Evolutionary conservation across 2,329 filamentous ascomycete genomes (phyloP).

Genomic region (Monosporascus sp.): DNA sequence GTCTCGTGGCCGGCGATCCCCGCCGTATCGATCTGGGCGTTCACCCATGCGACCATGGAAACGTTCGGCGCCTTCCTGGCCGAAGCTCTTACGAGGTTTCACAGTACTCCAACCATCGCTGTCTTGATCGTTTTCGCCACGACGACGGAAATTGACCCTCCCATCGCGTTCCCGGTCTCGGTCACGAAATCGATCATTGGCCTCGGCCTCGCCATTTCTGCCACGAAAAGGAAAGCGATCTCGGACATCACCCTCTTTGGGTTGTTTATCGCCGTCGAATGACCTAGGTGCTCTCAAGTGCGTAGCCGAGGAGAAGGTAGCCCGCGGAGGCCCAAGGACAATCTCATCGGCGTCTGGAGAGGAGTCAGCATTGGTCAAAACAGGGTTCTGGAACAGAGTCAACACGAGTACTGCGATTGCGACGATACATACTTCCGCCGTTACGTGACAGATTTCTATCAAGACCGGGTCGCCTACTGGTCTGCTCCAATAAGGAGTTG

Average conservation of each 20-base stretch:
- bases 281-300: slow-evolving; percentile 44
- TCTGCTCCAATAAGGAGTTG: slow-evolving; percentile 40
- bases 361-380: slow-evolving; percentile 23
- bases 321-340: slow-evolving; percentile 78
- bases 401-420: not conserved
- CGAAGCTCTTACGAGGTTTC: slow-evolving; percentile 69
- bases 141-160: slow-evolving; percentile 45
- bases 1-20: slow-evolving; percentile 36
- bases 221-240: slow-evolving; percentile 58
- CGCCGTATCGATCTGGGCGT: slow-evolving; percentile 36
- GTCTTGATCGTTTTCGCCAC: slow-evolving; percentile 53
- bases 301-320: slow-evolving; percentile 74
- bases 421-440: slow-evolving; percentile 45
- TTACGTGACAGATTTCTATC: slow-evolving; percentile 54
- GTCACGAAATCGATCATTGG: slow-evolving; percentile 28
- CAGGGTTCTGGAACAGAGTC: slow-evolving; percentile 3
- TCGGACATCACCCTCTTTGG: slow-evolving; percentile 45
- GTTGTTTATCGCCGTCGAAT: slow-evolving; percentile 48
- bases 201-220: slow-evolving; percentile 46
- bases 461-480: slow-evolving; percentile 45
- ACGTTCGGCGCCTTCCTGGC: slow-evolving; percentile 65
- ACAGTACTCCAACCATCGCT: slow-evolving; percentile 70
- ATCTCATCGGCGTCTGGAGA: slow-evolving; percentile 68
- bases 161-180: slow-evolving; percentile 44
- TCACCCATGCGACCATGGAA: slow-evolving; percentile 62